Percentiles rank a stretch among this genome's conserved stretches.
phyloP scores from a whole-genome alignment of 495 filamentous ascomycete species.

The Hypoxylon rickii region DNA sequence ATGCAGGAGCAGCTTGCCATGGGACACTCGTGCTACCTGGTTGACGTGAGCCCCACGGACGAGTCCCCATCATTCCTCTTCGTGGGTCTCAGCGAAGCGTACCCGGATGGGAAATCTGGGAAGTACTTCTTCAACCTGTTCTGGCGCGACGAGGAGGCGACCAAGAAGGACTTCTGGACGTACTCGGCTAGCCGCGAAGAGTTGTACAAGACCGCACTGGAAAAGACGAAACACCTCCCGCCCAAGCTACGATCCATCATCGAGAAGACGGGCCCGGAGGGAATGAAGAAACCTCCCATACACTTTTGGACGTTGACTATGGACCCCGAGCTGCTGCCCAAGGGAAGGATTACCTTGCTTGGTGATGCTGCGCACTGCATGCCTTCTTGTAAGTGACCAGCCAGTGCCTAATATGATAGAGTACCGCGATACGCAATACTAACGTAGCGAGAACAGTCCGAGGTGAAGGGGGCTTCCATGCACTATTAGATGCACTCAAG shows the following conservation, averaged over 20 bases:
- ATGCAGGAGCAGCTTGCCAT: constrained; percentile 36
- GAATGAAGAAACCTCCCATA: neutral
- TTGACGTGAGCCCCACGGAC: constrained; percentile 17
- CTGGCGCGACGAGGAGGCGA: too few species aligned
- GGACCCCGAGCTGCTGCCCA: neutral
- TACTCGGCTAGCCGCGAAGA: too few species aligned
- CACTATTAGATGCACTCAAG: too few species aligned
- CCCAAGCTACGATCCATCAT: neutral
- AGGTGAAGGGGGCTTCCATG: too few species aligned
- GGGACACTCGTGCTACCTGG: constrained; percentile 30
- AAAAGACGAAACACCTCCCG: neutral
- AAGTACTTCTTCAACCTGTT: too few species aligned
- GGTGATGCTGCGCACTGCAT: too few species aligned
- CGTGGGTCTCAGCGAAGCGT: constrained; percentile 26
- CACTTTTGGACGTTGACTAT: neutral
- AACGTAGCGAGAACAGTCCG: too few species aligned
- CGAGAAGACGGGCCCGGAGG: neutral
- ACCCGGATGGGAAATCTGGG: too few species aligned
- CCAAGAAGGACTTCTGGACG: too few species aligned
- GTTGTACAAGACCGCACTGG: neutral
- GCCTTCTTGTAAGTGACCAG: too few species aligned
- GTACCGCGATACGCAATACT: too few species aligned
- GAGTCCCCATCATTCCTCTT: constrained; percentile 29
- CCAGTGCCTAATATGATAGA: neutral
- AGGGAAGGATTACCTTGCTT: neutral